Percentiles rank a stretch among this genome's conserved stretches.
These are phyloP conservation scores for Metschnikowia kofuensis DNA, from an alignment of 805 yeast genomes.

Conservation along the genomic window DNA sequence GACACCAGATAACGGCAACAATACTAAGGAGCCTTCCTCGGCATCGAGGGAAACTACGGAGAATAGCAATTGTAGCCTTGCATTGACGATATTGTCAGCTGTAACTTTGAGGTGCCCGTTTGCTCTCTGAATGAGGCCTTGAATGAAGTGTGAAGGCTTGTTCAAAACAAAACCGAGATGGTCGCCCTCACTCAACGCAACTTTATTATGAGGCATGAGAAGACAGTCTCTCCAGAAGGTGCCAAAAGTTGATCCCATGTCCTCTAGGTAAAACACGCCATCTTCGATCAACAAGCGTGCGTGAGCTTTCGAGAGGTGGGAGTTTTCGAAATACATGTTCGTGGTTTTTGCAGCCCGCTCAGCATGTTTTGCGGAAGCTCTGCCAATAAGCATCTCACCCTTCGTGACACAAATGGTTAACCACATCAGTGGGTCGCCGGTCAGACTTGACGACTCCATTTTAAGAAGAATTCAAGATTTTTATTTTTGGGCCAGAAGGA, in stretches of 20 bases:
- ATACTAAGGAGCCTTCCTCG: conserved; percentile 3
- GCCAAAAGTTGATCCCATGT: conserved; percentile 38
- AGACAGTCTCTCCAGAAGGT: conserved; percentile 30
- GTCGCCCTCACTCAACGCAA: conserved; percentile 22
- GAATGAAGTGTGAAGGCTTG: conserved; percentile 23
- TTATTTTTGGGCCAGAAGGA: background rate
- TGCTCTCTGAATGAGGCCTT: conserved; percentile 2
- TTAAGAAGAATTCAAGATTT: background rate
- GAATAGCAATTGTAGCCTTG: conserved; percentile 12
- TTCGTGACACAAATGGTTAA: conserved; percentile 6
- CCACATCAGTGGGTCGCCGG: conserved; percentile 9
- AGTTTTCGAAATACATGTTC: conserved; percentile 32
- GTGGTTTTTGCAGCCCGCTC: conserved; percentile 23
- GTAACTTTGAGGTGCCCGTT: conserved; percentile 2
- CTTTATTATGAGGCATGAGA: conserved; percentile 20
- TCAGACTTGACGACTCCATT: background rate
- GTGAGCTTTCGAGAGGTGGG: conserved; percentile 39
- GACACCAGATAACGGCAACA: conserved; percentile 5
- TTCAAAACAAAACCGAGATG: conserved; percentile 34
- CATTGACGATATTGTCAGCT: conserved; percentile 10
- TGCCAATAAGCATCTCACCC: conserved; percentile 14
- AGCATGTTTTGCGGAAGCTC: conserved; percentile 33
- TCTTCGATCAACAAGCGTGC: conserved; percentile 25
- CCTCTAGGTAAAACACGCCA: conserved; percentile 25
- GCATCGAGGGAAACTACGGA: conserved; percentile 3